phyloP scores from a whole-genome alignment of 2,329 filamentous ascomycete genomes.

The Aspergillus arachidicola region DNA sequence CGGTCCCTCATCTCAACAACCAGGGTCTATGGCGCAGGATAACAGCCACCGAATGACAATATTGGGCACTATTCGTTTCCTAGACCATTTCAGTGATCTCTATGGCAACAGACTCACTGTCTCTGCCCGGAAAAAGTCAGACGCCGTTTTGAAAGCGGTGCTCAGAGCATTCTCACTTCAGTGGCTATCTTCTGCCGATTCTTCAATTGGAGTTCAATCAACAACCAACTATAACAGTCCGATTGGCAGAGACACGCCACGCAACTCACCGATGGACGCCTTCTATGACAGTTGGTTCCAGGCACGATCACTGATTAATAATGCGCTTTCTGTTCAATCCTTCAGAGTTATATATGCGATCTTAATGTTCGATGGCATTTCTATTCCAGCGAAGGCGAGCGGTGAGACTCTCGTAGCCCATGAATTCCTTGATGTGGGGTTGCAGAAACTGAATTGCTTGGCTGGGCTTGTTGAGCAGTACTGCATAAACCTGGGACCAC shows the following conservation, averaged over 20 bases:
- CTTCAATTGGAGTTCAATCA: not conserved
- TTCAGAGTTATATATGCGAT: constrained; percentile 25
- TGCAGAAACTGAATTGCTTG: constrained; percentile 19
- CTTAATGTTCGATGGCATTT: constrained; percentile 27
- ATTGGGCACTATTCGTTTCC: constrained; percentile 23
- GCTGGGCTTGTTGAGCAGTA: constrained; percentile 21
- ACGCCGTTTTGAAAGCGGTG: constrained; percentile 22
- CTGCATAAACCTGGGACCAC: constrained; percentile 20
- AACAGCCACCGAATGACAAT: not conserved
- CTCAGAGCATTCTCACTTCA: constrained; percentile 23
- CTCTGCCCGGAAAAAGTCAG: constrained; percentile 18
- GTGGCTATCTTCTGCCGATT: constrained; percentile 16
- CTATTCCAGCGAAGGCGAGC: constrained; percentile 15
- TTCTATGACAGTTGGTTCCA: constrained; percentile 22
- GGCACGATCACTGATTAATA: constrained; percentile 15
- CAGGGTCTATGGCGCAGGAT: not conserved
- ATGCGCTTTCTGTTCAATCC: constrained; percentile 16
- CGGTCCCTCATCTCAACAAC: not conserved
- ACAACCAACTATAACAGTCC: not conserved
- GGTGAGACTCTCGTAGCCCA: constrained; percentile 1
- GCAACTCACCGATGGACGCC: constrained; percentile 2
- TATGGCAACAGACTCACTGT: constrained; percentile 23
- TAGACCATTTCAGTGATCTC: constrained; percentile 27
- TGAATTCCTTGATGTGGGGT: constrained; percentile 19
- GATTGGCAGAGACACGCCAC: not conserved